These are phyloP conservation scores for Myxozyma vanderwaltii DNA, from an alignment of 805 yeast genomes.

Conservation along the genomic window DNA sequence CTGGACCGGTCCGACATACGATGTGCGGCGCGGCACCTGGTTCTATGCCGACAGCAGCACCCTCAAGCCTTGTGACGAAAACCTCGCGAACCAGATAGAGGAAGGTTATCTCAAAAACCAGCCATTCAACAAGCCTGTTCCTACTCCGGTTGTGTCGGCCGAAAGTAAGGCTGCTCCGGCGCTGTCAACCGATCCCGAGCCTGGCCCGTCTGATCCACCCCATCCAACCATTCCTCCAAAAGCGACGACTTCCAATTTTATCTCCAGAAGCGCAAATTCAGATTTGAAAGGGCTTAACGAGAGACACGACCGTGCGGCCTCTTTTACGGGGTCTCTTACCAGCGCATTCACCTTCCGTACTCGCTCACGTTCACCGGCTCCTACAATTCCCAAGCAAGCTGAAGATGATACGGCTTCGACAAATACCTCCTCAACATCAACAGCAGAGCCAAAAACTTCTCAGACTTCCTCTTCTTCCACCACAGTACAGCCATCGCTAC, in stretches of 20 bases:
- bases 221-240: not conserved
- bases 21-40: slow-evolving; percentile 86
- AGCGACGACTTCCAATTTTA: not conserved
- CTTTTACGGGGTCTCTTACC: slow-evolving; percentile 28
- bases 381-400: not conserved
- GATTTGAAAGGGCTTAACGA: not conserved
- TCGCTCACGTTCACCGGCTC: slow-evolving; percentile 17
- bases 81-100: slow-evolving; percentile 62
- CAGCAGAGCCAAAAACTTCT: slow-evolving; percentile 1
- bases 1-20: slow-evolving; percentile 87
- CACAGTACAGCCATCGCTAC: slow-evolving; percentile 1
- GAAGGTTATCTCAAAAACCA: slow-evolving; percentile 49
- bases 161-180: not conserved
- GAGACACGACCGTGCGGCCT: slow-evolving; percentile 12
- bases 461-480: slow-evolving; percentile 3
- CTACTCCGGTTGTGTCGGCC: not conserved
- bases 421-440: not conserved
- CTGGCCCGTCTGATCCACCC: not conserved
- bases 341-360: slow-evolving; percentile 26
- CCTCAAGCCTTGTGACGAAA: slow-evolving; percentile 53
- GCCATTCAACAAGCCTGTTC: slow-evolving; percentile 40
- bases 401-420: not conserved
- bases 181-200: not conserved
- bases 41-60: slow-evolving; percentile 52
- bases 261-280: not conserved